Base-by-base conservation (phyloP, 257 asterid species). In the Ajuga chamaepitys region DNA sequence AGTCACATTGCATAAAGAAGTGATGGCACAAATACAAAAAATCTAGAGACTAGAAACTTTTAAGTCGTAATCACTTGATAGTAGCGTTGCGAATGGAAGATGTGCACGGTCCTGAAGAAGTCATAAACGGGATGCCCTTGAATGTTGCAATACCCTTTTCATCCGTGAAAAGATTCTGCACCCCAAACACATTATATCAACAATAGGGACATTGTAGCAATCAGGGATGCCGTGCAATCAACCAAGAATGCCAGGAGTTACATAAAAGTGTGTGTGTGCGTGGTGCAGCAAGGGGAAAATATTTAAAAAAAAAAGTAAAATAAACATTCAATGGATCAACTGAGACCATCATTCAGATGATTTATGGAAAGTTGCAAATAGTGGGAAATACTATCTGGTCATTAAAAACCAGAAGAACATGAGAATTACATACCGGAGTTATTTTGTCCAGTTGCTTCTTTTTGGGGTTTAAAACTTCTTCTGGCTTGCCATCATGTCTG, bases 391-490 rank as follows among this genome's bases (percentile, higher is more conserved):
- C 16, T 0, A 11, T 2, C 24, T 11, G 17, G 18, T 17, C 26
- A 47, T 18, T 20, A 44, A 44, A 14, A 14, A 44, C 8, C 20
- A 44, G 10, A 48, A 48, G 55, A 48, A 48, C 11, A 7, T 20
- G 35, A 20, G 46, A 60, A 64, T 52, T 46, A 58, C 82, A 22
- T 85, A 89, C 97, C 85, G 83, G 91, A 35, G 96, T 78, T 70
- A 93, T 85, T 83, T 89, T 93, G 52, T 93, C 98, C 70, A 93
- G 73, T 77, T 93, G 98, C 70, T 89, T 93, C 94, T 93, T 93
- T 71, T 93, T 93, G n/a, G 98, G 98, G 80, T 87, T 93, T 67
- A 93, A 74, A 14, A 93, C 91, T 50, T 85, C 96, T 73, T 93
- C 98, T 53, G 98, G 97, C 77, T 82, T 85, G 17, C 95, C 97